phyloP scores from a whole-genome alignment of 768 basidiomycete genomes.

The Glaciozyma martinii region DNA sequence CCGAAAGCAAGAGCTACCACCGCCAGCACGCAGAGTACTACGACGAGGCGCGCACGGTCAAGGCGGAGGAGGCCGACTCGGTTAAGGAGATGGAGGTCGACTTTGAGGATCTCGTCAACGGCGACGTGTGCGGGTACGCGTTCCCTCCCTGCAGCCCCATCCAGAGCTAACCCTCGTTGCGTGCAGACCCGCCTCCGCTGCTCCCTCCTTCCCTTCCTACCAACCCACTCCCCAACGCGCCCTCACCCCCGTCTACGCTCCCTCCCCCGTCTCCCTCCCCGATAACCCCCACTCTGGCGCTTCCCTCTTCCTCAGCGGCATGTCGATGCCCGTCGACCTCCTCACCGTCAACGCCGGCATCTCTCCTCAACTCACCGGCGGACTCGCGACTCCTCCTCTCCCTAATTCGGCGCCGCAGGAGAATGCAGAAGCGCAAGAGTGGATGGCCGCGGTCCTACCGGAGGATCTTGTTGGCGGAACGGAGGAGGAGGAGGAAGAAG shows the following conservation, averaged over 20 bases:
- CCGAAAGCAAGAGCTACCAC: neutral
- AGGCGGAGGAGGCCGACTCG: neutral
- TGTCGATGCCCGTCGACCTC: constrained; percentile 18
- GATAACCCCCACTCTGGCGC: constrained; percentile 16
- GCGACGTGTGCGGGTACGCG: constrained; percentile 28
- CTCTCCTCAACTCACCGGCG: constrained; percentile 19
- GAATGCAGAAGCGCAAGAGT: neutral
- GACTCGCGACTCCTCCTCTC: constrained; percentile 2
- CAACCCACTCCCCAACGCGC: no score
- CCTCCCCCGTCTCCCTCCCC: constrained; percentile 6
- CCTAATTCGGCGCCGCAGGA: neutral
- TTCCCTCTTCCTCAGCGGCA: neutral
- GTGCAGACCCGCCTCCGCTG: no score
- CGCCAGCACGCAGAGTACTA: neutral
- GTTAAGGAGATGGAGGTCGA: constrained; percentile 9
- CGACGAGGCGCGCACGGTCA: neutral
- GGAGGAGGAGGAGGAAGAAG: no score
- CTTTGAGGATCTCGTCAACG: constrained; percentile 29
- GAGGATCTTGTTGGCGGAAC: neutral
- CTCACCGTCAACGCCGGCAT: constrained; percentile 21
- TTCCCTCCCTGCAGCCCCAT: neutral
- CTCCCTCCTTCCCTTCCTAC: no score
- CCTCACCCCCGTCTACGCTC: constrained; percentile 32
- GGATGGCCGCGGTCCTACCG: neutral
- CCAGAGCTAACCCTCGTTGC: constrained; percentile 16